Percentiles rank a stretch among this genome's conserved stretches.
phyloP scores from a whole-genome alignment of 2,329 filamentous ascomycete species.

The Sporothrix variecibatus region DNA sequence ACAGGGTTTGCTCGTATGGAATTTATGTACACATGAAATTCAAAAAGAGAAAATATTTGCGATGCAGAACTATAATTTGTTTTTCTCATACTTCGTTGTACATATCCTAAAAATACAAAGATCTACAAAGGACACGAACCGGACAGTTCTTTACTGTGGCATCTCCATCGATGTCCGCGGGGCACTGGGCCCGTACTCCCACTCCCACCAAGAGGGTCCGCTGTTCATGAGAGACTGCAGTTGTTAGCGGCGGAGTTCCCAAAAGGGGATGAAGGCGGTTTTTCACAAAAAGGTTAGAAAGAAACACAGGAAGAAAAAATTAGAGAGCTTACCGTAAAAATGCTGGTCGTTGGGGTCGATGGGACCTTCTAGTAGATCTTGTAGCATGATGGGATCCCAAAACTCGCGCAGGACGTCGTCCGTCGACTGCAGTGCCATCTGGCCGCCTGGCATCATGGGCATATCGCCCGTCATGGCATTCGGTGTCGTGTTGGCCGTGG shows the following conservation, averaged over 20 bases:
- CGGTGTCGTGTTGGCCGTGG: background rate
- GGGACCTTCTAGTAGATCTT: constrained; percentile 20
- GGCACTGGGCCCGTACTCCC: background rate
- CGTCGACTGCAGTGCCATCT: constrained; percentile 12
- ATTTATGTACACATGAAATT: background rate
- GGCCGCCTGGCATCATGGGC: background rate
- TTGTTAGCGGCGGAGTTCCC: background rate
- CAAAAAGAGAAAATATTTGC: background rate
- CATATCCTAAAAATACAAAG: too few relatives aligned
- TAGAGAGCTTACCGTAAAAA: background rate
- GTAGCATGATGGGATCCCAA: constrained; percentile 23
- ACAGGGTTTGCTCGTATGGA: background rate
- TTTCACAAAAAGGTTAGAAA: background rate
- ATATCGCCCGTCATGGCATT: background rate
- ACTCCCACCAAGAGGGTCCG: constrained; percentile 23
- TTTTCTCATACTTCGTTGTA: too few relatives aligned
- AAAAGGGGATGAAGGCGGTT: background rate
- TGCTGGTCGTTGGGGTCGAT: background rate
- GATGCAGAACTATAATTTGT: too few relatives aligned
- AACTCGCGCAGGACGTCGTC: constrained; percentile 23
- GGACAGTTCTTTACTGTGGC: too few relatives aligned
- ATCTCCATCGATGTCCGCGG: too few relatives aligned
- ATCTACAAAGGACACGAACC: too few relatives aligned
- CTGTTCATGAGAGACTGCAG: constrained; percentile 11
- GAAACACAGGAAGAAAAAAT: background rate